Evolutionary conservation across 108 stramenopile genomes (phyloP), one percentile per base, ranked within the genome.

Genomic region (Phaeodactylum tricornutum): DNA sequence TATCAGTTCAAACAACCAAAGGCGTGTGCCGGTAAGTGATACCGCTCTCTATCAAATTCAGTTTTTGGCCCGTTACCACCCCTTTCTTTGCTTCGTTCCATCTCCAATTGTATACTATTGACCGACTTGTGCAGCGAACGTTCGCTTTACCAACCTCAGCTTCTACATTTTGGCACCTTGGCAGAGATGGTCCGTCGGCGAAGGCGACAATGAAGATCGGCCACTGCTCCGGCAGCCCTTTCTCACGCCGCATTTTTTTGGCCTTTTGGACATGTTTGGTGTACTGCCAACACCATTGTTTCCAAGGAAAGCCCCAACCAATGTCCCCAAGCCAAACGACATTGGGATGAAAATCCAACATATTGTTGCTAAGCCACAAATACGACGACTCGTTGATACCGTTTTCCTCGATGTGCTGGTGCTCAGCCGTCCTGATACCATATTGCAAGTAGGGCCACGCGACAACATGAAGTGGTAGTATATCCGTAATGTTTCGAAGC

Each of bases 171-270:
- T 8, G 20, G 34, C 62, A 64, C 3, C 31, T 29, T 16, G 50
- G 30, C 16, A 34, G 30, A 1, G 26, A 11, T 41, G 53, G 43
- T 22, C 43, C 30, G 38, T 64, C 62, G 0, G 48, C 56, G 50
- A 64, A 64, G 31, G 55, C 55, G 7, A 64, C 47, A 32, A 64
- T 56, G 47, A 35, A 64, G 5, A 64, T 50, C 16, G 62, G 62
- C 62, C 62, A 64, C 17, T 23, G 21, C 47, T 43, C 19, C 17
- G 62, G 62, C 15, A 55, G 17, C 12, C 43, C 43, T 7, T 2
- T 15, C 14, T 39, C 33, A 20, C 22, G 31, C 0, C 62, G 54
- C n/a, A 23, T 8, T 22, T 48, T 29, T 33, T 43, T 17, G 1
- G 45, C 35, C 31, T 46, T 12, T 1, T 29, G 19, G 3, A 47